A percentile compares a stretch with the other conserved stretches of the same genome.
Conservation (phyloP, 768 basidiomycete genomes). For the Roridomyces roridus region DNA sequence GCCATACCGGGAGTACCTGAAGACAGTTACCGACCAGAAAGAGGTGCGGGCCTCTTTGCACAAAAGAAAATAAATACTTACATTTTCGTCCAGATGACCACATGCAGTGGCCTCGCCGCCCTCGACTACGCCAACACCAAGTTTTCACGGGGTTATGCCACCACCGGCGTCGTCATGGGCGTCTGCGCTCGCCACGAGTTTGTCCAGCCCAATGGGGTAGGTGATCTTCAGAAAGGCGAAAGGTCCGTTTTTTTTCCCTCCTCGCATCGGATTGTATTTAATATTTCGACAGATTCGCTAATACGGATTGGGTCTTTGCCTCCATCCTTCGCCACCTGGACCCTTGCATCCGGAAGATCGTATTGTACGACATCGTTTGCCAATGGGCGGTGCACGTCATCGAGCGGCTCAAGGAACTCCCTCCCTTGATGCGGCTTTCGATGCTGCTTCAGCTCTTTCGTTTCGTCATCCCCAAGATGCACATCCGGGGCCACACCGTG, state of each 20-base stretch:
- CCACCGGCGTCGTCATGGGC: too few species aligned
- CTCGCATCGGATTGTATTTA: neutral
- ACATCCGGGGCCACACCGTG: conserved; percentile 16
- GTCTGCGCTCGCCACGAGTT: too few species aligned
- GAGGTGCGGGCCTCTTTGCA: conserved; percentile 10
- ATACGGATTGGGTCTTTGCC: conserved; percentile 30
- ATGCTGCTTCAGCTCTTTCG: conserved; percentile 28
- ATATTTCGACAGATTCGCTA: conserved; percentile 20
- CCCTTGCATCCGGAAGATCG: conserved; percentile 4
- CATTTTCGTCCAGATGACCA: conserved; percentile 16
- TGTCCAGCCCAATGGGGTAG: conserved; percentile 17
- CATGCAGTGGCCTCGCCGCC: too few species aligned
- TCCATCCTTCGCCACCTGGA: conserved; percentile 1
- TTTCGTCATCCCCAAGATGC: too few species aligned
- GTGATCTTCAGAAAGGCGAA: conserved; percentile 20
- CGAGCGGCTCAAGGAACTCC: neutral
- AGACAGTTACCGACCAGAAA: conserved; percentile 4
- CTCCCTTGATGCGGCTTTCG: conserved; percentile 22
- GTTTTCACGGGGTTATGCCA: too few species aligned
- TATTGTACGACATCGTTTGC: conserved; percentile 41
- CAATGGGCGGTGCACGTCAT: conserved; percentile 25
- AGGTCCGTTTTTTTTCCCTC: neutral
- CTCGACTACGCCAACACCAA: too few species aligned
- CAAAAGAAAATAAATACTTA: neutral
- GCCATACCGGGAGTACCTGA: neutral